Evolutionary conservation across 306 rosid genomes (phyloP), one percentile per base, ranked within the genome.

Genomic region (Mimosa pudica): DNA sequence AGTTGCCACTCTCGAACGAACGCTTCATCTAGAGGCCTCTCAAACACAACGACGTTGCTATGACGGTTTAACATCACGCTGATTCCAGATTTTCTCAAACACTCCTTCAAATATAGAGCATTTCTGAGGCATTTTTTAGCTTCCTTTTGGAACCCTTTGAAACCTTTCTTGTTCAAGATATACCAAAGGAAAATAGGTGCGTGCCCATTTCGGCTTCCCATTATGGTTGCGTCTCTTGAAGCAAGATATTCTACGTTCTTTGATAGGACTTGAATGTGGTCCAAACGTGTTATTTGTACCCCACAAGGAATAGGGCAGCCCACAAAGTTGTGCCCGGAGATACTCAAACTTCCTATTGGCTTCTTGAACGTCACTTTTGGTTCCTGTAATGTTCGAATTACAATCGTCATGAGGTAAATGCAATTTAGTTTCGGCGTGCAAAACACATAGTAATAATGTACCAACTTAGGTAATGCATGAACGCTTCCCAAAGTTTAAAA

Each of bases 221-320:
- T 87, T 80, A 87, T 87, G 32, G 90, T 87, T 18, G 90, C 90
- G 55, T 87, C 90, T 73, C 90, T 87, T n/a, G 90, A 87, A 32
- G 90, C 90, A 18, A 87, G 84, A 78, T 87, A 87, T 70, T 87
- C 90, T 47, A 87, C 88, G 73, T 87, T 81, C 76, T 82, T 84
- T 9, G 90, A 79, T 52, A 87, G 90, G 41, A 84, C 86, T 76
- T 87, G 84, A 2, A 82, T 48, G 74, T 84, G 71, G 78, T 81
- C 77, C 82, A 85, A 77, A 81, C 89, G 81, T 52, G 89, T 88
- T 76, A 88, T 77, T 81, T 88, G 89, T 74, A 88, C 89, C 45
- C 89, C 89, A 58, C 89, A 88, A 48, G 91, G 91, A 89, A 88
- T 85, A 33, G 91, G 89, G 73, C 88, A 88, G 42, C 89, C 91